phyloP scores from a whole-genome alignment of 371 early-diverging fungal species.

The Mucor velutinosus region DNA sequence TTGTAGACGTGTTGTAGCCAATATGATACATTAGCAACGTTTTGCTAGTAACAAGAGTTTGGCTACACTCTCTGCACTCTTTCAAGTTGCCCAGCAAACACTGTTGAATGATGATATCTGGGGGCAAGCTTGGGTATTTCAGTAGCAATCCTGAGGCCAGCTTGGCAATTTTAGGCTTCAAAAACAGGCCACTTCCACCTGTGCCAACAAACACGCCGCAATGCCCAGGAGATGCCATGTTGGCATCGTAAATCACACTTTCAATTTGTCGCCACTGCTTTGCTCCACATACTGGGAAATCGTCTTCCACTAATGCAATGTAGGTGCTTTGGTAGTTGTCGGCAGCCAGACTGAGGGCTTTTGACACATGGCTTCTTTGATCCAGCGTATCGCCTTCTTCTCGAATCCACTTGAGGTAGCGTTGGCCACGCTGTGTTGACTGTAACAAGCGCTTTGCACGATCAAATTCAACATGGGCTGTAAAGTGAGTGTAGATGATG shows the following conservation, averaged over 20 bases:
- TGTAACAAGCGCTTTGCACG: conserved; percentile 29
- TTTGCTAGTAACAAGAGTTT: conserved; percentile 54
- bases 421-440: conserved; percentile 36
- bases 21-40: conserved; percentile 62
- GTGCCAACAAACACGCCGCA: conserved; percentile 69
- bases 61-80: conserved; percentile 42
- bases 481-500: conserved; percentile 52
- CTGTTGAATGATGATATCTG: conserved; percentile 61
- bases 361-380: conserved; percentile 49
- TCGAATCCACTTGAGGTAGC: conserved; percentile 44
- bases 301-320: conserved; percentile 60
- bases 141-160: conserved; percentile 47
- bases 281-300: conserved; percentile 61
- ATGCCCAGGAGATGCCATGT: conserved; percentile 45
- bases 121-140: conserved; percentile 42
- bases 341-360: conserved; percentile 44
- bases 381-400: conserved; percentile 44
- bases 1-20: conserved; percentile 66
- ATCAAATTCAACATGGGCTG: conserved; percentile 44
- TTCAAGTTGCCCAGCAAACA: conserved; percentile 55
- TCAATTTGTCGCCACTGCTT: conserved; percentile 58
- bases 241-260: conserved; percentile 54
- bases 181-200: conserved; percentile 61
- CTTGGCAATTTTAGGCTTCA: conserved; percentile 51
- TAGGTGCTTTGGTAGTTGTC: conserved; percentile 44